These are phyloP conservation scores for Neobulgaria alba DNA, from an alignment of 2,329 filamentous ascomycete genomes.

Conservation along the genomic window DNA sequence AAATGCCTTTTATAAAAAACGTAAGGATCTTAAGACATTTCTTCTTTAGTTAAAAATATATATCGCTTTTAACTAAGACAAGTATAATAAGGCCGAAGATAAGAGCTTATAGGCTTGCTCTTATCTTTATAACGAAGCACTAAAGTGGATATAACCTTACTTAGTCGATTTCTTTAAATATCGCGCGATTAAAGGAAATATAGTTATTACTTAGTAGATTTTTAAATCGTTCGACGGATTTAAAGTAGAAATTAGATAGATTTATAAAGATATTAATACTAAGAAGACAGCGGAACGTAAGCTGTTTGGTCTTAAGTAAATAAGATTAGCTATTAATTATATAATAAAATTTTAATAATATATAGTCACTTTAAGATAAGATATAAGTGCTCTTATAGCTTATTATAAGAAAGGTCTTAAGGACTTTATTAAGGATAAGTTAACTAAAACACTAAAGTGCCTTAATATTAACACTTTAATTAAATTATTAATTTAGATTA, in stretches of 20 bases:
- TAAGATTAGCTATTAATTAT: not conserved
- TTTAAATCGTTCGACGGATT: not conserved
- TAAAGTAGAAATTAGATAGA: not conserved
- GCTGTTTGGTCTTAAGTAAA: not conserved
- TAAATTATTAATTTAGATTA: not conserved
- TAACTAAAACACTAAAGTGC: not conserved
- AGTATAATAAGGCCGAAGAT: not conserved
- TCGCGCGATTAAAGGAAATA: not conserved
- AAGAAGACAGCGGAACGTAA: not conserved
- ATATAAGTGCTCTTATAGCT: not conserved
- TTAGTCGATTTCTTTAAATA: not conserved
- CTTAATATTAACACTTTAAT: not conserved
- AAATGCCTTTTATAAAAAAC: not conserved
- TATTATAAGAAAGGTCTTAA: not conserved
- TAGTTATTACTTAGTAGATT: not conserved
- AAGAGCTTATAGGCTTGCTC: not conserved
- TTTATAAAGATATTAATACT: not conserved
- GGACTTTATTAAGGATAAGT: not conserved
- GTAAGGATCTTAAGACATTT: not conserved
- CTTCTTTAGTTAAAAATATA: not conserved
- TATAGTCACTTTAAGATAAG: not conserved
- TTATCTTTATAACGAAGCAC: not conserved
- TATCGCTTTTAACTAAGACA: not conserved
- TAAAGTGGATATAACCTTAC: not conserved
- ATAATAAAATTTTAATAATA: not conserved